phyloP scores from a whole-genome alignment of 2,329 filamentous ascomycete genomes.

The Colletotrichum sansevieriae region DNA sequence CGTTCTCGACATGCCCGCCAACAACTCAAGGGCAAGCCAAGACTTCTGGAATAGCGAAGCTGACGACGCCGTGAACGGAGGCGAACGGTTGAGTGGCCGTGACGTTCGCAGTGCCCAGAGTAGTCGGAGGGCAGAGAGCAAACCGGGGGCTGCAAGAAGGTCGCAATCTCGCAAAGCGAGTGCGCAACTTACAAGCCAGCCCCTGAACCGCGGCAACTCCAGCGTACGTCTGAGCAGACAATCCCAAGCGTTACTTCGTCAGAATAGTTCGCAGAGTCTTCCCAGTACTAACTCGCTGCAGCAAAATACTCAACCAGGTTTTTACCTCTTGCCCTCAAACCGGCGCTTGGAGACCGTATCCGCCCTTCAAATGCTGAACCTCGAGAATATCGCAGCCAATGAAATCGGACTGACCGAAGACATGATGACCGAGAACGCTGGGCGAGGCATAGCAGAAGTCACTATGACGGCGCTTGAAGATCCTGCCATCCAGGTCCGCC shows the following conservation, averaged over 20 bases:
- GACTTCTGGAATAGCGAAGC: constrained; percentile 83
- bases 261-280: constrained; percentile 31
- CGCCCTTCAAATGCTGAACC: constrained; percentile 87
- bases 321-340: constrained; percentile 68
- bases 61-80: constrained; percentile 67
- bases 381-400: constrained; percentile 90
- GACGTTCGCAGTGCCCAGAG: constrained; percentile 65
- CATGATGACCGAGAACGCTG: constrained; percentile 92
- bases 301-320: constrained; percentile 54
- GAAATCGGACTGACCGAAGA: constrained; percentile 90
- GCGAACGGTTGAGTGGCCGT: constrained; percentile 62
- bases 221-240: constrained; percentile 51
- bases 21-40: constrained; percentile 55
- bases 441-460: constrained; percentile 88
- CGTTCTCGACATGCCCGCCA: constrained; percentile 76
- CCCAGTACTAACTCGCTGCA: constrained; percentile 48
- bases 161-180: constrained; percentile 72
- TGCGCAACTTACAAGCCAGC: constrained; percentile 54
- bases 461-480: constrained; percentile 77
- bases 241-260: constrained; percentile 34
- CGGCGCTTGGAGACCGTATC: constrained; percentile 73
- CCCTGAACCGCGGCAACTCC: constrained; percentile 63
- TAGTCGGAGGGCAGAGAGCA: constrained; percentile 66
- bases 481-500: constrained; percentile 69
- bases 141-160: constrained; percentile 60